Conservation (phyloP, 73 alveolate species). For the Diophrys sp. region DNA sequence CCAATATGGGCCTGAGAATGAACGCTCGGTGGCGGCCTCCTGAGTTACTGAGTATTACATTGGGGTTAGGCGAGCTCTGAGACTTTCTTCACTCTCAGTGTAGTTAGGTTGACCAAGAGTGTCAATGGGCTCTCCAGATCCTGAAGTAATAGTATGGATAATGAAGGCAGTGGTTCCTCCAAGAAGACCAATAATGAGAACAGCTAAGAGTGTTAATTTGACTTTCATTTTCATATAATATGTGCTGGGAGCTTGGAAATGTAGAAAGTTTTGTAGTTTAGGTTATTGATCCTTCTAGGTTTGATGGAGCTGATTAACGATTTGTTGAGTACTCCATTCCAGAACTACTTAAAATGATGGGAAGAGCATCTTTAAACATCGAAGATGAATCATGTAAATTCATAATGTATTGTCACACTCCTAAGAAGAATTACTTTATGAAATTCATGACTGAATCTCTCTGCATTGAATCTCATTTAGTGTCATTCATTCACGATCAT, state of each 20-base stretch:
- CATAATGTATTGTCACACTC: conserved; percentile 88
- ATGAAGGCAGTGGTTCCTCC: too few species aligned
- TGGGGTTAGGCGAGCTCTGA: conserved; percentile 43
- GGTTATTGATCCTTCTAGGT: conserved; percentile 92
- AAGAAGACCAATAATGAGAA: conserved; percentile 68
- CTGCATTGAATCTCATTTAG: conserved; percentile 97
- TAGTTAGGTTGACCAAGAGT: neutral
- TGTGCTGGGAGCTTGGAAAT: conserved; percentile 86
- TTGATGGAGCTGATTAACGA: conserved; percentile 90
- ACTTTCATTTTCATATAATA: conserved; percentile 48
- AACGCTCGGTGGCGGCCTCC: neutral
- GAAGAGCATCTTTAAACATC: conserved; percentile 60
- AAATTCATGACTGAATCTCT: conserved; percentile 97
- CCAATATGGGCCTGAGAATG: neutral
- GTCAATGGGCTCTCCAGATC: neutral
- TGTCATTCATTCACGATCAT: conserved; percentile 91
- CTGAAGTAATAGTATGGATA: neutral
- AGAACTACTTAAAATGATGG: conserved; percentile 97
- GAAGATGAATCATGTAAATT: conserved; percentile 47
- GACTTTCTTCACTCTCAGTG: conserved; percentile 27
- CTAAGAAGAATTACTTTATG: conserved; percentile 94
- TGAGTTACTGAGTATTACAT: neutral
- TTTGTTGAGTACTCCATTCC: conserved; percentile 97
- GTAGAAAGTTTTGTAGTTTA: conserved; percentile 80
- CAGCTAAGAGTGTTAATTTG: conserved; percentile 65